These are phyloP conservation scores for Choanephora cucurbitarum DNA, from an alignment of 371 early-diverging fungal genomes.

Conservation along the genomic window DNA sequence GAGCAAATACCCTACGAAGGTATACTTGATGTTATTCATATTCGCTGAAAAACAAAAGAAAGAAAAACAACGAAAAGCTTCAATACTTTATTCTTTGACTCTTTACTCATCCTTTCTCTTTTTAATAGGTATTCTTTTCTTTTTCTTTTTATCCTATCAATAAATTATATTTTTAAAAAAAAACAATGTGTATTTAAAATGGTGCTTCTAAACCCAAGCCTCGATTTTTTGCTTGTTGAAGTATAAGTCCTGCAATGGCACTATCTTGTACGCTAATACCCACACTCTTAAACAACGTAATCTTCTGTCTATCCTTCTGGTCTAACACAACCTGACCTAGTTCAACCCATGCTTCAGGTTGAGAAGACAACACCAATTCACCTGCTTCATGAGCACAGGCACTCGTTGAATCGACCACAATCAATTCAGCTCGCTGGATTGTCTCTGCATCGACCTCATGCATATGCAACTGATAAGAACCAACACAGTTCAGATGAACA, in stretches of 20 bases:
- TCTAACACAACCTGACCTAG: constrained; percentile 43
- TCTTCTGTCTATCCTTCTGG: constrained; percentile 22
- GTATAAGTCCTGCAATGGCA: constrained; percentile 56
- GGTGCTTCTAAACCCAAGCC: constrained; percentile 45
- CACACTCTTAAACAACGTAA: constrained; percentile 65
- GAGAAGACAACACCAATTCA: constrained; percentile 54
- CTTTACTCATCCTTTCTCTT: too few relatives aligned
- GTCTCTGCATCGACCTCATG: constrained; percentile 60
- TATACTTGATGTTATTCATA: constrained; percentile 42
- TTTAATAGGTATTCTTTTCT: constrained; percentile 1
- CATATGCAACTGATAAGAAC: constrained; percentile 62
- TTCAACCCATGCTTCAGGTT: constrained; percentile 43
- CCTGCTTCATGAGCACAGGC: constrained; percentile 61
- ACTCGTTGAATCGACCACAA: constrained; percentile 54
- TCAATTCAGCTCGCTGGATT: constrained; percentile 36
- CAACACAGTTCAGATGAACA: constrained; percentile 62
- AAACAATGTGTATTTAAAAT: constrained; percentile 35
- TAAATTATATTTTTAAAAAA: neutral
- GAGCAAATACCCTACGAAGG: constrained; percentile 38
- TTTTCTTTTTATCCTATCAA: constrained; percentile 1
- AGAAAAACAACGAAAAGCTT: too few relatives aligned
- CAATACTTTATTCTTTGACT: too few relatives aligned
- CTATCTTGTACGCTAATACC: constrained; percentile 68
- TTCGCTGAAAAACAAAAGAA: constrained; percentile 34
- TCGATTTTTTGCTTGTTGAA: constrained; percentile 44